Conservation (phyloP, 352 stramenopile species). For the Phytopythium mirpurense region DNA sequence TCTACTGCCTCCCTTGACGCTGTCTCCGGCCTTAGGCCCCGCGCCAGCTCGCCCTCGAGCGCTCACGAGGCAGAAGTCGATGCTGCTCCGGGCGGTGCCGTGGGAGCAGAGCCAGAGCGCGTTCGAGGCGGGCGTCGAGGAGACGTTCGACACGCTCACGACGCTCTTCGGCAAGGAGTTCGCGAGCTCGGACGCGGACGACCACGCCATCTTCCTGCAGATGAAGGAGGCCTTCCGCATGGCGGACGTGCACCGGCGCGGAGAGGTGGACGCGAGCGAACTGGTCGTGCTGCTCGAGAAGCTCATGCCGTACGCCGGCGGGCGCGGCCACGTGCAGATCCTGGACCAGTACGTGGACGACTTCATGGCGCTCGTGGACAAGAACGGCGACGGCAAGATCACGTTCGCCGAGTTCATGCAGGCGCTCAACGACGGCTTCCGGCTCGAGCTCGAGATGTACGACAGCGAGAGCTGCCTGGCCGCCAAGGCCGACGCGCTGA, state of each 20-base stretch:
- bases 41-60: slow-evolving; percentile 12
- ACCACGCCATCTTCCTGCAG: slow-evolving; percentile 68
- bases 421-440: slow-evolving; percentile 63
- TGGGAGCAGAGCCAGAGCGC: slow-evolving; percentile 30
- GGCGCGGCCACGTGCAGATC: slow-evolving; percentile 25
- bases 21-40: slow-evolving; percentile 10
- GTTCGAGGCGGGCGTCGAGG: slow-evolving; percentile 31
- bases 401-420: slow-evolving; percentile 77
- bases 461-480: slow-evolving; percentile 16
- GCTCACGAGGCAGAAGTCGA: slow-evolving; percentile 11
- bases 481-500: not conserved
- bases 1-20: not conserved
- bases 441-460: slow-evolving; percentile 69
- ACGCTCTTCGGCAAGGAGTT: slow-evolving; percentile 60
- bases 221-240: slow-evolving; percentile 76
- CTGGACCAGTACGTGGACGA: slow-evolving; percentile 75
- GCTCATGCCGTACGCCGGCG: slow-evolving; percentile 48
- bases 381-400: slow-evolving; percentile 55
- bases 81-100: slow-evolving; percentile 5
- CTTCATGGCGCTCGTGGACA: slow-evolving; percentile 72
- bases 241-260: slow-evolving; percentile 51
- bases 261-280: slow-evolving; percentile 55
- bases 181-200: slow-evolving; percentile 37
- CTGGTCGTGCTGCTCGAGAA: slow-evolving; percentile 60
- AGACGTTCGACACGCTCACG: slow-evolving; percentile 49